Evolutionary conservation across 352 stramenopile species (phyloP).

Genomic region (Globisporangium sylvaticum): DNA sequence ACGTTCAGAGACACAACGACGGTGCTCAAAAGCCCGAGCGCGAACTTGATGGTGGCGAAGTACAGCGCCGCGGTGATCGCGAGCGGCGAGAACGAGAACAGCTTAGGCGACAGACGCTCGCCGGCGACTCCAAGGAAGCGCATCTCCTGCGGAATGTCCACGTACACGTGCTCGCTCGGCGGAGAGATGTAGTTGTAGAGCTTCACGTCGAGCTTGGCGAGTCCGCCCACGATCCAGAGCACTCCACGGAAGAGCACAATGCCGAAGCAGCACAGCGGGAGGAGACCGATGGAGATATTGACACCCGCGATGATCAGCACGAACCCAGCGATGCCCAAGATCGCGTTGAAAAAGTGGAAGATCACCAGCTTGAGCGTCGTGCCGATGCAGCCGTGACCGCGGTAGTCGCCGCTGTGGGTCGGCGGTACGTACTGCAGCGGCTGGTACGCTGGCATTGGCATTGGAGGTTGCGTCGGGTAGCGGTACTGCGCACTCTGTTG

Average conservation of each 20-base stretch:
- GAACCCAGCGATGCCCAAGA: slow-evolving; percentile 54
- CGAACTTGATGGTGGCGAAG: slow-evolving; percentile 65
- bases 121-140: slow-evolving; percentile 31
- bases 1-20: slow-evolving; percentile 31
- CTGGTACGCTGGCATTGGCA: slow-evolving; percentile 12
- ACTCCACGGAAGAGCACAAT: slow-evolving; percentile 56
- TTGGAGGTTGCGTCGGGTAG: slow-evolving; percentile 16
- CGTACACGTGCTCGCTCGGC: slow-evolving; percentile 39
- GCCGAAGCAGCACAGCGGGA: slow-evolving; percentile 64
- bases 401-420: slow-evolving; percentile 19
- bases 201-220: slow-evolving; percentile 56
- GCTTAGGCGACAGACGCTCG: slow-evolving; percentile 38
- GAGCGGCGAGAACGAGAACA: slow-evolving; percentile 56
- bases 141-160: slow-evolving; percentile 34
- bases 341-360: slow-evolving; percentile 55
- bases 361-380: slow-evolving; percentile 48
- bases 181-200: slow-evolving; percentile 60
- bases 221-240: slow-evolving; percentile 35
- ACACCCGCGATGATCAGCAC: slow-evolving; percentile 37
- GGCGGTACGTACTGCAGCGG: slow-evolving; percentile 21
- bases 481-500: slow-evolving; percentile 8
- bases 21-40: slow-evolving; percentile 39
- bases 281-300: slow-evolving; percentile 31
- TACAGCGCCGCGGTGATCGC: slow-evolving; percentile 57
- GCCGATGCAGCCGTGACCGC: slow-evolving; percentile 26